Conservation (phyloP, 108 stramenopile species). For the Bacterosira constricta region DNA sequence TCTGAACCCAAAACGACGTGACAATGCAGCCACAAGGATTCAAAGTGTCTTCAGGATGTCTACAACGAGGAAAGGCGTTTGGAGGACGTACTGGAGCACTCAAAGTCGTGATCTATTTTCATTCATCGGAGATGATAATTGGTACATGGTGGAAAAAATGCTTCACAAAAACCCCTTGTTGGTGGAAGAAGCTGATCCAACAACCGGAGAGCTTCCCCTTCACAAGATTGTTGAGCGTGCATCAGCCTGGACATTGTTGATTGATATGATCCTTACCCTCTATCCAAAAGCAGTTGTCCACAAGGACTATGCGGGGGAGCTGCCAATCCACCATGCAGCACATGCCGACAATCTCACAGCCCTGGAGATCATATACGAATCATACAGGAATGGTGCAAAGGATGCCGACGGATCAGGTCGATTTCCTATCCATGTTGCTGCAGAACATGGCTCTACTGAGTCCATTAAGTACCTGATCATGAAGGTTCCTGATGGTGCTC, state of each 20-base stretch:
- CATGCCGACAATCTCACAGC: slow-evolving; percentile 80
- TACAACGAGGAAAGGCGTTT: slow-evolving; percentile 37
- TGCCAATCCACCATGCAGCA: slow-evolving; percentile 89
- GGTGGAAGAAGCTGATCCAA: slow-evolving; percentile 71
- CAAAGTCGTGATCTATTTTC: slow-evolving; percentile 41
- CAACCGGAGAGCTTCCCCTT: slow-evolving; percentile 78
- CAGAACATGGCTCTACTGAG: slow-evolving; percentile 86
- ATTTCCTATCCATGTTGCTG: slow-evolving; percentile 87
- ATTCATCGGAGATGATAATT: slow-evolving; percentile 75
- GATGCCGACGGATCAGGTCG: slow-evolving; percentile 80
- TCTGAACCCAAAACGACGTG: slow-evolving; percentile 30
- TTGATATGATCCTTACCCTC: slow-evolving; percentile 87
- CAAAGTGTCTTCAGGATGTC: slow-evolving; percentile 74
- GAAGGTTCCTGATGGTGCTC: slow-evolving; percentile 83
- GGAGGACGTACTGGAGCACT: slow-evolving; percentile 47
- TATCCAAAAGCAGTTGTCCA: slow-evolving; percentile 89
- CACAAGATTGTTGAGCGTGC: slow-evolving; percentile 85
- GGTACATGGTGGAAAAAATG: slow-evolving; percentile 88
- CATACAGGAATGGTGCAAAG: slow-evolving; percentile 89
- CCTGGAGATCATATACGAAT: slow-evolving; percentile 86
- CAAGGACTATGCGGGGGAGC: slow-evolving; percentile 81
- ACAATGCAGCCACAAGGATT: slow-evolving; percentile 67
- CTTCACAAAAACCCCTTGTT: slow-evolving; percentile 86
- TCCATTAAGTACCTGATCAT: slow-evolving; percentile 79
- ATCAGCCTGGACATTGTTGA: slow-evolving; percentile 81